Conservation (phyloP, 2,329 filamentous ascomycete species). For the Stemphylium vesicarium region DNA sequence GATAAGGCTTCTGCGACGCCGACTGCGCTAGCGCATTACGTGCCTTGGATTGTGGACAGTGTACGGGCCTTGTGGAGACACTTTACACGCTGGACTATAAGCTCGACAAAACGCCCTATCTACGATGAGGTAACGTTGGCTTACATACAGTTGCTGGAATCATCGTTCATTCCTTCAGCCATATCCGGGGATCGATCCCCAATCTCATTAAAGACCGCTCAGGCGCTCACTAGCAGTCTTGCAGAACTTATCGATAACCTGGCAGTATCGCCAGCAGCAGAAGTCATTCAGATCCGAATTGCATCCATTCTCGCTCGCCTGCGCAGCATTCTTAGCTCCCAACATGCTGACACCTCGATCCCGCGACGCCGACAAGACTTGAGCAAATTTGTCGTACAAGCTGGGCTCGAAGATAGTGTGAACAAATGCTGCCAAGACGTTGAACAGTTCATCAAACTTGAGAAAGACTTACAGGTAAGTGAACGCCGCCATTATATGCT, state of each 20-base stretch:
- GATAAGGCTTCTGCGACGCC: not conserved
- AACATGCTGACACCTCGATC: not conserved
- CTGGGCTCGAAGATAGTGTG: slow-evolving; percentile 26
- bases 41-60: slow-evolving; percentile 37
- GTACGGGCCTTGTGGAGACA: slow-evolving; percentile 32
- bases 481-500: not conserved
- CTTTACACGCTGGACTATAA: slow-evolving; percentile 29
- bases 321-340: slow-evolving; percentile 10
- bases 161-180: slow-evolving; percentile 12
- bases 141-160: slow-evolving; percentile 36
- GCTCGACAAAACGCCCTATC: slow-evolving; percentile 13
- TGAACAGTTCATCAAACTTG: slow-evolving; percentile 23
- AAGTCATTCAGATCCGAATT: slow-evolving; percentile 31
- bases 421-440: slow-evolving; percentile 27
- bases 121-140: slow-evolving; percentile 27
- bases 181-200: slow-evolving; percentile 9
- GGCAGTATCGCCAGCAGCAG: slow-evolving; percentile 18
- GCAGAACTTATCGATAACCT: slow-evolving; percentile 28
- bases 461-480: slow-evolving; percentile 44
- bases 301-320: slow-evolving; percentile 33
- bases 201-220: slow-evolving; percentile 29
- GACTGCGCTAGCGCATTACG: slow-evolving; percentile 22
- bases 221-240: slow-evolving; percentile 26
- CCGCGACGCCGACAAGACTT: slow-evolving; percentile 2
- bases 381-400: slow-evolving; percentile 13